These are phyloP conservation scores for Podospora australis DNA, from an alignment of 495 filamentous ascomycete genomes.

Conservation along the genomic window DNA sequence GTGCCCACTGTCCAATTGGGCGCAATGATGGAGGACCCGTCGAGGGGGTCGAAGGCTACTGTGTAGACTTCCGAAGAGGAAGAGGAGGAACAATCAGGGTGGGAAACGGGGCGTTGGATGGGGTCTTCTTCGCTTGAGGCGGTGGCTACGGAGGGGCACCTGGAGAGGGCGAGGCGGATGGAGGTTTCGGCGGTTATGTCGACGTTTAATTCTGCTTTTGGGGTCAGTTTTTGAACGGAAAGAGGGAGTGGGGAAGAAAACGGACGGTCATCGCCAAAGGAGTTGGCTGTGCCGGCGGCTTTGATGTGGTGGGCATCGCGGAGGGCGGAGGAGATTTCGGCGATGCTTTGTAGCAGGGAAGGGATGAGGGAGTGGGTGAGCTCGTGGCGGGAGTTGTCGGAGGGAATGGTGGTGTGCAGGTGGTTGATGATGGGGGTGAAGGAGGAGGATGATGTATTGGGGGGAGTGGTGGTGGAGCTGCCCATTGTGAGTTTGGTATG, in stretches of 20 bases:
- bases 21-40: slow-evolving; percentile 48
- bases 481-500: background rate
- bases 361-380: slow-evolving; percentile 34
- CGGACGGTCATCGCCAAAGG: slow-evolving; percentile 45
- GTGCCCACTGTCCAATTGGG: slow-evolving; percentile 51
- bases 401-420: slow-evolving; percentile 12
- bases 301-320: slow-evolving; percentile 35
- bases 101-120: slow-evolving; percentile 28
- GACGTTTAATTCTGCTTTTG: slow-evolving; percentile 44
- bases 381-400: background rate
- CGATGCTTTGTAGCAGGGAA: slow-evolving; percentile 30
- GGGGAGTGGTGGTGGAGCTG: background rate
- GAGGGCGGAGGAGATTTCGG: slow-evolving; percentile 29
- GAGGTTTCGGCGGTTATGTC: slow-evolving; percentile 43
- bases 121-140: slow-evolving; percentile 51
- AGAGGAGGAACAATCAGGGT: background rate
- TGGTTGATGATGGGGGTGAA: slow-evolving; percentile 3
- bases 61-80: slow-evolving; percentile 38
- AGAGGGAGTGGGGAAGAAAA: too few relatives aligned
- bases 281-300: slow-evolving; percentile 40
- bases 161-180: slow-evolving; percentile 35
- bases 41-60: slow-evolving; percentile 50
- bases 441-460: background rate
- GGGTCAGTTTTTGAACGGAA: too few relatives aligned
- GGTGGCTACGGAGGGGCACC: slow-evolving; percentile 35